Base-by-base conservation (phyloP, 2,329 filamentous ascomycete genomes). In the Aspergillus floridensis region DNA sequence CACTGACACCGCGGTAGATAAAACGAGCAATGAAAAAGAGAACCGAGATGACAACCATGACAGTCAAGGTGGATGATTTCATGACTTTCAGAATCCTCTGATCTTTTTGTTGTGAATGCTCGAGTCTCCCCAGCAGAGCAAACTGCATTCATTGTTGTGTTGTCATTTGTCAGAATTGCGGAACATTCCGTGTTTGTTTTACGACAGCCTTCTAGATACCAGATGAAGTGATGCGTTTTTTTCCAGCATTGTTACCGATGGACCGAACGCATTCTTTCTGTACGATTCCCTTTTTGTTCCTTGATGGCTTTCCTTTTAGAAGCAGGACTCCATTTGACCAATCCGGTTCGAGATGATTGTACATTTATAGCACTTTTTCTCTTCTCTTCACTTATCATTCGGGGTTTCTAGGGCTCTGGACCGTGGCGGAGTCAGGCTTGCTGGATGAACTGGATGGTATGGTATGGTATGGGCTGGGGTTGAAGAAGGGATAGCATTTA, bases 1-100 rank as follows among this genome's bases (percentile, higher is more conserved):
- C 7, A 29, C 59, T 2, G 58, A 65, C 26, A 44, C 63, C n/a
- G 62, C 54, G 16, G 49, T 60, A 55, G 64, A 62, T 11, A 65
- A 63, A 26, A 59, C 68, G 56, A 65, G 50, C 56, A 70, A 63
- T 21, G 70, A 73, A 55, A 72, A 72, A 58, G 69, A 76, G 58
- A 72, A 74, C 41, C 64, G 65, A 53, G 65, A 65, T 38, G 63
- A 72, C 24, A 69, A 63, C 50, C 61, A 67, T 53, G 62, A 61
- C 21, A 65, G 67, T 21, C 64, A 68, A 56, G 63, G 65, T 48
- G 58, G 60, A 62, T 67, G 50, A 66, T 53, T 16, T 19, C 14
- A 16, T 47, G 32, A 52, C 49, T 22, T 56, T 50, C 49, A 57
- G 41, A 19, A 31, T 35, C 54, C 29, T 26, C 29, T 49, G 26